Evolutionary conservation across 2,329 filamentous ascomycete genomes (phyloP).

Genomic region (Blastomyces silverae): DNA sequence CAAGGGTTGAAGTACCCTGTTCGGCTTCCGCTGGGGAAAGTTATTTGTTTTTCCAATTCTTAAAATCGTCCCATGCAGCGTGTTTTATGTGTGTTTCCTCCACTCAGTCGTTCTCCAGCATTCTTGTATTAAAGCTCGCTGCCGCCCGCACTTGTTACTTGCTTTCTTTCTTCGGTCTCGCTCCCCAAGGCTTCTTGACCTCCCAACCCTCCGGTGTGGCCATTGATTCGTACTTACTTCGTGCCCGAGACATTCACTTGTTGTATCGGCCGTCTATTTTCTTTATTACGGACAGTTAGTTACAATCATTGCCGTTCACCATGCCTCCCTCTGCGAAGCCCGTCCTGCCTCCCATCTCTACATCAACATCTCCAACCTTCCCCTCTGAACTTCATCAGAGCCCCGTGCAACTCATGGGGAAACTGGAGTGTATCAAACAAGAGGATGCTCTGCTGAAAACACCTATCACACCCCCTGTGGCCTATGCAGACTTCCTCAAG

Average conservation of each 20-base stretch:
- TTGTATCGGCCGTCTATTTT: constrained; percentile 3
- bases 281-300: neutral
- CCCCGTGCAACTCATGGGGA: constrained; percentile 38
- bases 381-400: constrained; percentile 57
- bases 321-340: constrained; percentile 28
- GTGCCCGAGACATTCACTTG: constrained; percentile 15
- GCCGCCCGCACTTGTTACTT: neutral
- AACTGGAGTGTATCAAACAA: constrained; percentile 61
- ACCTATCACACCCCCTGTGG: constrained; percentile 81
- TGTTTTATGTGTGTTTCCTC: neutral
- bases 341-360: constrained; percentile 38
- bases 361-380: constrained; percentile 40
- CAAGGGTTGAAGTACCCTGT: constrained; percentile 11
- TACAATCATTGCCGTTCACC: constrained; percentile 10
- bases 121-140: constrained; percentile 9
- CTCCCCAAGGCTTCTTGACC: constrained; percentile 12
- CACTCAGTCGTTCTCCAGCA: neutral
- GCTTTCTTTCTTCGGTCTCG: constrained; percentile 2
- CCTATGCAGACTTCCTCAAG: constrained; percentile 90
- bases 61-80: constrained; percentile 1
- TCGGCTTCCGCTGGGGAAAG: constrained; percentile 6
- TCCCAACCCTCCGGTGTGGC: constrained; percentile 11
- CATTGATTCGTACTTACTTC: constrained; percentile 10
- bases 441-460: constrained; percentile 60
- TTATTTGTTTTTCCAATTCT: neutral